Evolutionary conservation across 495 filamentous ascomycete species (phyloP).

Genomic region (Penicillium atrosanguineum): DNA sequence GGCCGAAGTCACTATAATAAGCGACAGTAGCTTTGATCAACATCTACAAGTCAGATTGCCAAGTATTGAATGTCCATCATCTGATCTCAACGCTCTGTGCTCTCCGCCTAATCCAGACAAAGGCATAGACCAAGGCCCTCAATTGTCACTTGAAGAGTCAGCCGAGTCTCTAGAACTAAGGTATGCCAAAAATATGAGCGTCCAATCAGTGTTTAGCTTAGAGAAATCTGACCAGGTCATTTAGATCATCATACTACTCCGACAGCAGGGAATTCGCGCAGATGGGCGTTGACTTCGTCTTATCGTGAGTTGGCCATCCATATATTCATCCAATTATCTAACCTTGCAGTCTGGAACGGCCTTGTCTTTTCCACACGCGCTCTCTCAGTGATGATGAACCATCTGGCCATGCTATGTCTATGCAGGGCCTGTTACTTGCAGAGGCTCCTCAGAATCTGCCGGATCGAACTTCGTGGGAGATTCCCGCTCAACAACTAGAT

Average conservation of each 20-base stretch:
- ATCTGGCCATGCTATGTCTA: constrained; percentile 11
- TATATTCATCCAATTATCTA: background rate
- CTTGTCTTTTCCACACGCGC: constrained; percentile 14
- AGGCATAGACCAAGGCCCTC: background rate
- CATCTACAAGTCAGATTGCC: constrained; percentile 6
- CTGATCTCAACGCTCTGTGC: background rate
- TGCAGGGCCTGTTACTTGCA: constrained; percentile 11
- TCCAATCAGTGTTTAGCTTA: background rate
- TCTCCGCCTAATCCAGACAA: background rate
- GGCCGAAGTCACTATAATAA: constrained; percentile 4
- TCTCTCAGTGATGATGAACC: background rate
- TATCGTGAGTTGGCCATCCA: constrained; percentile 10
- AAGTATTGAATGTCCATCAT: background rate
- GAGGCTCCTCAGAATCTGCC: constrained; percentile 6
- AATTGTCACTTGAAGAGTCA: background rate
- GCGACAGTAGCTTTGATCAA: background rate
- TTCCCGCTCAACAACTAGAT: constrained; percentile 8
- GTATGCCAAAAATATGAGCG: background rate
- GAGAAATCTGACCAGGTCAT: background rate
- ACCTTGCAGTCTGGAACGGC: constrained; percentile 14
- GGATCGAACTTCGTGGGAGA: constrained; percentile 9
- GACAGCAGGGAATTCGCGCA: constrained; percentile 1
- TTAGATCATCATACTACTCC: background rate
- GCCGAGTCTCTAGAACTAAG: background rate
- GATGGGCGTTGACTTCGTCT: constrained; percentile 17